A percentile compares a stretch with the other conserved stretches of the same genome.
Conservation (phyloP, 306 rosid genomes). For the Gastrolobium bilobum region DNA sequence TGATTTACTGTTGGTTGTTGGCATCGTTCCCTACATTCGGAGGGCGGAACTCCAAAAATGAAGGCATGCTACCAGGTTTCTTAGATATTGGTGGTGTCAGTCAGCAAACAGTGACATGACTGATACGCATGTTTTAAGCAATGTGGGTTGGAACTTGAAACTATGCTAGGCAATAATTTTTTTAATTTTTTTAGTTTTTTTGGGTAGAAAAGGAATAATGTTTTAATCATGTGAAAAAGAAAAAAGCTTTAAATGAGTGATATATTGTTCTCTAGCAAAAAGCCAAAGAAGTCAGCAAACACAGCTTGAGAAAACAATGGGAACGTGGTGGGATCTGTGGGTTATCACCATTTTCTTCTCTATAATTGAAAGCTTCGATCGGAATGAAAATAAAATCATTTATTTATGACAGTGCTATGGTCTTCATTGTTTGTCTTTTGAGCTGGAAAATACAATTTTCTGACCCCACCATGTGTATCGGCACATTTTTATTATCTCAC, state of each 20-base stretch:
- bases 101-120: neutral
- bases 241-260: neutral
- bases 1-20: no score
- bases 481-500: slow-evolving; percentile 13
- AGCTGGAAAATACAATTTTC: slow-evolving; percentile 52
- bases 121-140: neutral
- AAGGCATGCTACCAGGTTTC: no score
- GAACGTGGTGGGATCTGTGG: neutral
- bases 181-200: neutral
- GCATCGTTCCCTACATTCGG: no score
- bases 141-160: neutral
- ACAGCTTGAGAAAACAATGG: neutral
- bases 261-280: neutral
- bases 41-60: no score
- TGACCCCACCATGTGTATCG: slow-evolving; percentile 61
- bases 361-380: slow-evolving; percentile 40
- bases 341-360: neutral
- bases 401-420: slow-evolving; percentile 27
- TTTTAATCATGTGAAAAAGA: neutral
- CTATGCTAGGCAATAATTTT: neutral
- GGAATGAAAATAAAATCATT: slow-evolving; percentile 11
- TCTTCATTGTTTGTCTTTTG: slow-evolving; percentile 49
- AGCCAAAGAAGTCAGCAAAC: neutral
- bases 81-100: no score
- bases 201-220: neutral